phyloP scores from a whole-genome alignment of 106 monocot species.

The Acorus calamus region DNA sequence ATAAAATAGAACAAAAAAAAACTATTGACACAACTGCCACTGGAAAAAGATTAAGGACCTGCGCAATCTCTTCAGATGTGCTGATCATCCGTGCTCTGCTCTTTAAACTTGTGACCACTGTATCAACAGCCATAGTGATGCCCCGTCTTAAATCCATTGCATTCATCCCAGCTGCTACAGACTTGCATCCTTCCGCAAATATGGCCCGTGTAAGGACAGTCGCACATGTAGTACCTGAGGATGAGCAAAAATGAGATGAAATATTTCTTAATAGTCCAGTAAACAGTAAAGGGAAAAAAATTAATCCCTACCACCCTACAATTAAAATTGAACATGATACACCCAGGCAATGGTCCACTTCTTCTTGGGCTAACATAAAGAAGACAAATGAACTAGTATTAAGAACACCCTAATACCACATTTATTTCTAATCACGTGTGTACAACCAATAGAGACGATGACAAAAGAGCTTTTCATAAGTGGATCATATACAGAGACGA shows the following conservation, averaged over 20 bases:
- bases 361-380: too few relatives aligned
- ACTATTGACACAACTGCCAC: too few relatives aligned
- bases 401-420: too few relatives aligned
- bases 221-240: not conserved
- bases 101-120: slow-evolving; percentile 12
- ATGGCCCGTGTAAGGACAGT: not conserved
- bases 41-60: not conserved
- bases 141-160: slow-evolving; percentile 24
- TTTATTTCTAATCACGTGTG: not conserved
- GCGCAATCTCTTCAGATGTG: slow-evolving; percentile 20
- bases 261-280: not conserved
- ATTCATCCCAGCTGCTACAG: slow-evolving; percentile 15
- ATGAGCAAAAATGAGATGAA: not conserved
- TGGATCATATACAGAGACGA: too few relatives aligned
- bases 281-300: not conserved
- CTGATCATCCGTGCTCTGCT: slow-evolving; percentile 18
- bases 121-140: slow-evolving; percentile 18
- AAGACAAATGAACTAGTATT: too few relatives aligned
- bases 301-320: not conserved
- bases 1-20: too few relatives aligned
- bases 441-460: slow-evolving; percentile 61
- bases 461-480: slow-evolving; percentile 8
- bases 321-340: too few relatives aligned
- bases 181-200: not conserved
- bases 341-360: too few relatives aligned